Evolutionary conservation across 495 filamentous ascomycete species (phyloP), one percentile per base, ranked within the genome.

Genomic region (Patellaria atrata): DNA sequence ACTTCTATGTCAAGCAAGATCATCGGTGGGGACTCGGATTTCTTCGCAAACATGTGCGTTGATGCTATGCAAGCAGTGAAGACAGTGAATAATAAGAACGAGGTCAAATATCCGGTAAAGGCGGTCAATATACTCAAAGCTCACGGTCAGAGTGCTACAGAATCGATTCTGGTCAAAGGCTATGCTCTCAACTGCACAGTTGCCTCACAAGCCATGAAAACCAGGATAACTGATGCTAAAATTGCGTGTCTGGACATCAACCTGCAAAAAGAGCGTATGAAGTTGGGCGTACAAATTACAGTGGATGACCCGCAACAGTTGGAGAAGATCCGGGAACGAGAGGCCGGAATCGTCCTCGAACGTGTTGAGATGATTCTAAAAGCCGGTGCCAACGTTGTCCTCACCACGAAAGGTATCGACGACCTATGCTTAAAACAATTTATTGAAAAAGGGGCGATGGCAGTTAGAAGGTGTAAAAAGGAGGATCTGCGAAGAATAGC

Each of bases 1-100:
- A 99, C 89, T 5, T 96, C 89, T 39, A 99, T 99, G 87, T 94
- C 85, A 26, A 87, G 79, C 65, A 99, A 99, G 63, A 83, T 99
- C 55, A 96, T 99, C 53, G 91, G 89, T 27, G 64, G 82, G 29
- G 91, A 99, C 55, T 81, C 83, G 13, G 84, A 92, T 30, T 99
- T 99, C 68, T 99, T 96, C 50, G 75, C 89, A 24, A 89, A 84
- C 61, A 81, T 99, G 76, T 80, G 80, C 15, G 91, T 96, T 34
- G 86, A 96, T 59, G 89, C 86, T 38, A 94, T 99, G 72, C 75
- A 82, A 55, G 75, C 85, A 27, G 91, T 99, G 44, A 93, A 92
- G 68, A 75, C 77, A 21, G 81, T 75, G 28, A 94, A 94, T 62
- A 83, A 81, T 66, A 74, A 74, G 56, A 72, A 68, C 57, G 89